Conservation (phyloP, 805 yeast species). For the Pichia deserticola region DNA sequence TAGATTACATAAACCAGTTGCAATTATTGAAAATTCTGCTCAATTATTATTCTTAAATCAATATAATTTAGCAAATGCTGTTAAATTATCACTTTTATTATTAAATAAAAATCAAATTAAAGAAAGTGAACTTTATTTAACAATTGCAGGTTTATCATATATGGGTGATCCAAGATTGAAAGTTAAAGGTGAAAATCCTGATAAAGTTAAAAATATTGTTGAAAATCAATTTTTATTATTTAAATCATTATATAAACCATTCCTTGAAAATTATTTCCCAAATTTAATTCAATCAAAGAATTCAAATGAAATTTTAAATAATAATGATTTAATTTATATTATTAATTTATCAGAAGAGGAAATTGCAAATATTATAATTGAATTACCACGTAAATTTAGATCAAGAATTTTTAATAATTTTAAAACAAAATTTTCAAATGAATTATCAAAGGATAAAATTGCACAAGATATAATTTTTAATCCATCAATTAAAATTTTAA, state of each 20-base stretch:
- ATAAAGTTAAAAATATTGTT: slow-evolving; percentile 82
- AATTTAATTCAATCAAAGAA: slow-evolving; percentile 17
- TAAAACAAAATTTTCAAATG: slow-evolving; percentile 15
- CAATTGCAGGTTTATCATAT: slow-evolving; percentile 75
- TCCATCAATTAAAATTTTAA: not conserved
- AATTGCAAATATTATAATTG: slow-evolving; percentile 34
- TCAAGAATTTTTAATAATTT: slow-evolving; percentile 29
- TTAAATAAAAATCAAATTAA: slow-evolving; percentile 32
- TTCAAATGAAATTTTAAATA: not conserved
- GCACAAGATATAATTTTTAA: slow-evolving; percentile 20
- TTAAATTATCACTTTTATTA: slow-evolving; percentile 57
- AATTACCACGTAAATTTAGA: slow-evolving; percentile 47
- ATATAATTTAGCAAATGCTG: slow-evolving; percentile 69
- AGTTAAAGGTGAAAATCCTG: slow-evolving; percentile 87
- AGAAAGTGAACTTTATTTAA: slow-evolving; percentile 53
- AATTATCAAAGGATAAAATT: slow-evolving; percentile 23
- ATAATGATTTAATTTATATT: slow-evolving; percentile 14
- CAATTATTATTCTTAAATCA: slow-evolving; percentile 62
- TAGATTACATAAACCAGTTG: slow-evolving; percentile 88
- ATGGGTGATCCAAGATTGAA: slow-evolving; percentile 84
- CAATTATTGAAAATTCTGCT: slow-evolving; percentile 58
- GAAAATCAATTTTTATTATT: slow-evolving; percentile 64
- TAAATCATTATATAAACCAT: slow-evolving; percentile 65
- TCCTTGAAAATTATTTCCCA: slow-evolving; percentile 37
- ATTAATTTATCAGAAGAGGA: slow-evolving; percentile 30